Evolutionary conservation across 1,139 yeast genomes (phyloP), one percentile per base, ranked within the genome.

Genomic region (Maudiozyma humilis): DNA sequence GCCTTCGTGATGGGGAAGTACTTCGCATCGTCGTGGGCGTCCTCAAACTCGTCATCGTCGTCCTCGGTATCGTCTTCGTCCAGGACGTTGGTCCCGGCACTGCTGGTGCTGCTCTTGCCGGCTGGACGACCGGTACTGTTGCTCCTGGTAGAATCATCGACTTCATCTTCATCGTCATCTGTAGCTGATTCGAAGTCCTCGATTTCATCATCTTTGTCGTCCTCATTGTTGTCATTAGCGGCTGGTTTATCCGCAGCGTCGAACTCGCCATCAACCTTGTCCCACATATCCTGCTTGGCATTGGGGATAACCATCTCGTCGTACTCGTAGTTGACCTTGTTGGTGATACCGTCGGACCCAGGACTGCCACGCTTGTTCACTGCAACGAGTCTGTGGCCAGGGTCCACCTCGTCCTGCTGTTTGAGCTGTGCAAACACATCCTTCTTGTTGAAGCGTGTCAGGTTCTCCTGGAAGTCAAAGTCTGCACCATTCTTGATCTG

Each of bases 401-500:
- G 80, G 41, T 72, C 77, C 19, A 79, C 70, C 14, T 70, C 71
- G 58, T 87, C 96, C 44, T 70, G 68, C 51, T 72, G 73, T 42
- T 79, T 78, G 57, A 88, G 75, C 57, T 85, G 87, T 45, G 82
- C 84, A 62, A 89, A 84, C 5, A 88, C 91, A 6, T 81, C 71
- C 49, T 74, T 70, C 62, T 89, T 89, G 63, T 89, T 94, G 59
- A 89, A 89, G 71, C 81, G 77, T 25, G 83, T 82, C 52, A 88
- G 71, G 57, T 84, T 86, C 10, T 88, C 82, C 47, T 78, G 86
- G 63, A 89, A 89, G 62, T 89, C 96, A 65, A 89, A 89, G 51
- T 88, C 96, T 18, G 72, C 78, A 33, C 75, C 64, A 25, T 67
- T 53, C 51, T 76, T 76, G 49, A 78, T 72, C 42, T 71, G 67